Evolutionary conservation across 371 early-diverging fungal genomes (phyloP), one percentile per base, ranked within the genome.

Genomic region (Mortierella sp.): DNA sequence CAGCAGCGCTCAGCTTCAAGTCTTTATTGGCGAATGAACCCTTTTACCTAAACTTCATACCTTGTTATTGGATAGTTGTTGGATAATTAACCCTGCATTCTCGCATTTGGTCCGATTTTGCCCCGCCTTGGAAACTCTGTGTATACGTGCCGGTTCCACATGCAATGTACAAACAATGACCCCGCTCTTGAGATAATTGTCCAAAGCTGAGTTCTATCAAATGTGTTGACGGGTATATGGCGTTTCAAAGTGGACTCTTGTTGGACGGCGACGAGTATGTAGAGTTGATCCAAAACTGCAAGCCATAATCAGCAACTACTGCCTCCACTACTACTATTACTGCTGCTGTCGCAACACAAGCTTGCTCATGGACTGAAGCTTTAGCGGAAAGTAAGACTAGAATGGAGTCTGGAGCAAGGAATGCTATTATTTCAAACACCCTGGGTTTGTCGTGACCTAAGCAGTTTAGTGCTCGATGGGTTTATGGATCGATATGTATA

Each of bases 231-330:
- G 57, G 57, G 2, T 34, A 19, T 22, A 34, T 57, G n/a, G 22
- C 22, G 35, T 64, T 54, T 28, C 62, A 54, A 12, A 37, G 40
- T 5, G 51, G 32, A 5, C 1, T 23, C 17, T 15, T 32, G 8
- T 35, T 54, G 54, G 15, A 23, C 4, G 54, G 54, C 0, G 64
- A 64, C 12, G 64, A 37, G 2, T 64, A 54, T 35, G 64, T 54
- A 15, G 23, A 12, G 2, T 22, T 64, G 54, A 64, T 64, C 64
- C 37, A 64, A 19, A 40, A 53, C 17, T 64, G 64, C 34, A 26
- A 7, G 4, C 64, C 54, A 17, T 26, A 12, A 28, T 54, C 55
- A 26, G n/a, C 57, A 19, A 23, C 31, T 55, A 28, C 55, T 9
- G 2, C 13, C 9, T 34, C 32, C 28, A 3, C 55, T 28, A 26